Evolutionary conservation across 495 filamentous ascomycete genomes (phyloP), one percentile per base, ranked within the genome.

Genomic region (Hypoxylon perforatum): DNA sequence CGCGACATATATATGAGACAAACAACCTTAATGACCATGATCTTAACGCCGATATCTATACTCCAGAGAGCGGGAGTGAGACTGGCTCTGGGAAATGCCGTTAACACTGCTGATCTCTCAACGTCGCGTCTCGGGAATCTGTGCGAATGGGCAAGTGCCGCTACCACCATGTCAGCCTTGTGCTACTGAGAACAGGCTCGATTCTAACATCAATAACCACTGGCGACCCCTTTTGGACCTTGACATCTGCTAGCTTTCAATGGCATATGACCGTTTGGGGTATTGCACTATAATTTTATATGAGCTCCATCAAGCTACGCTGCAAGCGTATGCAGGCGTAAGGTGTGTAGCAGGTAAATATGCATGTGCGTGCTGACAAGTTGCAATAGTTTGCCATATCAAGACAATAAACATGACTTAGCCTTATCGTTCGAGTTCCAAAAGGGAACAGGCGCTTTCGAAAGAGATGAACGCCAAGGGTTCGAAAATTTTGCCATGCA

Each of bases 331-430:
- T 68, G 65, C 59, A 55, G 47, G 65, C 60, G 51, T 60, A 23
- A 4, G 8, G 45, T 48, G 21, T n/a, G 19, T 23, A 28, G 5
- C 11, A 28, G 25, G 25, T 22, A 30, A 4, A 44, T 48, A 59
- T 63, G 65, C 59, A 68, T 59, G 54, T 42, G 49, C 42, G 28
- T 55, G 65, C 65, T 69, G 65, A 69, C 65, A 69, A 57, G 49
- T 64, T 69, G 65, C 55, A 69, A 69, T 69, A 69, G 65, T 69
- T 36, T 61, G 56, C 65, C 61, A n/a, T 61, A 64, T 46, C 35
- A 21, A 69, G 65, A 63, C 60, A 69, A 69, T 65, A 65, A 52
- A 53, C 46, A 49, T 50, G 18, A 61, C 66, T 48, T 69, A 65
- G 66, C 56, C 61, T 65, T 61, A 65, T 65, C 57, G 23, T 65